These are phyloP conservation scores for Penicillium herquei DNA, from an alignment of 495 filamentous ascomycete genomes.

Conservation along the genomic window DNA sequence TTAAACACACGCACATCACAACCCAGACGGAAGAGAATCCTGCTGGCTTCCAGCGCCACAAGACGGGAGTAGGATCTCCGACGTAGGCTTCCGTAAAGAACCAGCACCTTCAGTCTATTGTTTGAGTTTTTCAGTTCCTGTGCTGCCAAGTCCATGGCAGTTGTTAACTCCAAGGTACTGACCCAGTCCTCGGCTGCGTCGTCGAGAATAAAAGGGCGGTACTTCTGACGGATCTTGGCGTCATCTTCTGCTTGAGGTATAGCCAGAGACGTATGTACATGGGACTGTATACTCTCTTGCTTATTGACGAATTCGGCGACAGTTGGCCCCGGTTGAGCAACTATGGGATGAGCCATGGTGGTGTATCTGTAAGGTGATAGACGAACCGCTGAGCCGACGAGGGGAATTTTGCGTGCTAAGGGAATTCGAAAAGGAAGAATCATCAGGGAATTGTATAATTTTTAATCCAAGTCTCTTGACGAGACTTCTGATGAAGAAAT, in stretches of 20 bases:
- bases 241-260: constrained; percentile 49
- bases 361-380: constrained; percentile 10
- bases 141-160: constrained; percentile 51
- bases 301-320: constrained; percentile 3
- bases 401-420: constrained; percentile 10
- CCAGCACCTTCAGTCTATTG: constrained; percentile 56
- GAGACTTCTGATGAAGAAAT: constrained; percentile 3
- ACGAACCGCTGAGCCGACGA: constrained; percentile 6
- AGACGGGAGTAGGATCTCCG: constrained; percentile 60
- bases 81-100: constrained; percentile 63
- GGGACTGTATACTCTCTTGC: constrained; percentile 1
- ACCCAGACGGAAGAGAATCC: constrained; percentile 65
- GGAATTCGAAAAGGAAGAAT: constrained; percentile 6
- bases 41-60: constrained; percentile 57
- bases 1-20: constrained; percentile 68
- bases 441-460: not conserved
- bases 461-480: constrained; percentile 2
- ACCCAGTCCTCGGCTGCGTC: constrained; percentile 52
- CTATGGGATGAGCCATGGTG: constrained; percentile 7
- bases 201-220: constrained; percentile 57
- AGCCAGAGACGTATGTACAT: constrained; percentile 35
- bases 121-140: constrained; percentile 38
- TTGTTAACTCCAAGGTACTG: constrained; percentile 53
- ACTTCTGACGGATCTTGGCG: constrained; percentile 43
- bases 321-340: constrained; percentile 4